Evolutionary conservation across 257 asterid genomes (phyloP).

Genomic region (Rauvolfia tetraphylla): DNA sequence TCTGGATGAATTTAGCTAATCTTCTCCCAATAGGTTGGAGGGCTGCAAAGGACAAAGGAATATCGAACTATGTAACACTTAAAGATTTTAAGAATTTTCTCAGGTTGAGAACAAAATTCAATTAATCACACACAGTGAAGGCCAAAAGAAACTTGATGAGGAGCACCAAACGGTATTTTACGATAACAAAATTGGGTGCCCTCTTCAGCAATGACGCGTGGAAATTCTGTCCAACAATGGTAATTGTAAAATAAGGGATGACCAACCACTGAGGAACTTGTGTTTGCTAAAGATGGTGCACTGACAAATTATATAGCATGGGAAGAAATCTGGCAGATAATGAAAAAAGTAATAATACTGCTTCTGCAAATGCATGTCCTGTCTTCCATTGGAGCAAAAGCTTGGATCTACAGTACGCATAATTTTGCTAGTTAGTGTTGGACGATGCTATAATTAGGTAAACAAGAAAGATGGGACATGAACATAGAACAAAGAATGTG

Average conservation of each 20-base stretch:
- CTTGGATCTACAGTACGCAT: background rate
- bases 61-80: conserved; percentile 11
- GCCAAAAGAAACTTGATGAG: background rate
- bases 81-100: conserved; percentile 5
- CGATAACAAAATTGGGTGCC: background rate
- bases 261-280: background rate
- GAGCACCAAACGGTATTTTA: conserved; percentile 1
- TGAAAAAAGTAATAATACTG: background rate
- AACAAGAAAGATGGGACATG: background rate
- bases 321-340: conserved; percentile 1
- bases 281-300: conserved; percentile 30
- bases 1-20: conserved; percentile 2
- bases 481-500: background rate
- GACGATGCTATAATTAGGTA: background rate
- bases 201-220: conserved; percentile 2
- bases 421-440: background rate
- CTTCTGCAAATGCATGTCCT: background rate
- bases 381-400: background rate
- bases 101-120: background rate
- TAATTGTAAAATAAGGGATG: background rate
- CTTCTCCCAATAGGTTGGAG: conserved; percentile 19
- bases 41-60: conserved; percentile 16
- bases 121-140: conserved; percentile 10
- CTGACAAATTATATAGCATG: conserved; percentile 8
- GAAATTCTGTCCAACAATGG: background rate